Base-by-base conservation (phyloP, 768 basidiomycete genomes). In the Tulasnella sp. region DNA sequence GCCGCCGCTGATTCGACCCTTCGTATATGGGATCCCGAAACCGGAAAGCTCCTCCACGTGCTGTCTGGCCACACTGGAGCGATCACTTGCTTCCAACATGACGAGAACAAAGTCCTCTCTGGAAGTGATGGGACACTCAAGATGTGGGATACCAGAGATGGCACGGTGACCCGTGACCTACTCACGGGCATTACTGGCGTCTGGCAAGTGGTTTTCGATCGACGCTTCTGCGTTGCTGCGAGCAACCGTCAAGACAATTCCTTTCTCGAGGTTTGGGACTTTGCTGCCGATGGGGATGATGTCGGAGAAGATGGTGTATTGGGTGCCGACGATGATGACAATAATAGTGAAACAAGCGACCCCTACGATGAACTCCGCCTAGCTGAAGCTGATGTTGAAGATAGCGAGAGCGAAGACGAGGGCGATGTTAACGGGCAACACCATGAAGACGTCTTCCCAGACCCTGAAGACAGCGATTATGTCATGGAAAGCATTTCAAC, bases 81-180 rank as follows among this genome's bases (percentile, higher is more conserved):
- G n/a, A 98, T 99, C 63, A 98, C 96, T 15, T 99, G 94, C 71
- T 97, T 98, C 76, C 91, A 94, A 69, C 92, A 96, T 63, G 94
- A 98, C 68, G 93, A 98, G 67, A 90, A 88, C 74, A 97, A 96
- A 67, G 89, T 98, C 42, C 77, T 99, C 27, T 89, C 86, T 65
- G 94, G 94, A 11, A 88, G 86, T 12, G 96, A 98, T 63, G 96
- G 96, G 14, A 90, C 87, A 58, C 75, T 99, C 63, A 97, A 97
- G 75, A 87, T 98, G 83, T 99, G 96, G 96, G 87, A 97, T 67
- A 77, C 94, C 59, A 73, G 83, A 35, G 87, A 92, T 55, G 96
- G 94, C 19, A 76, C 77, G 0, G 82, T 88, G 36, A 82, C 90
- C 11, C 77, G 90, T 32, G 96, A 97, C 67, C 73, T 99, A 61